phyloP scores from a whole-genome alignment of 768 basidiomycete species.

The Kockovaella imperatae region DNA sequence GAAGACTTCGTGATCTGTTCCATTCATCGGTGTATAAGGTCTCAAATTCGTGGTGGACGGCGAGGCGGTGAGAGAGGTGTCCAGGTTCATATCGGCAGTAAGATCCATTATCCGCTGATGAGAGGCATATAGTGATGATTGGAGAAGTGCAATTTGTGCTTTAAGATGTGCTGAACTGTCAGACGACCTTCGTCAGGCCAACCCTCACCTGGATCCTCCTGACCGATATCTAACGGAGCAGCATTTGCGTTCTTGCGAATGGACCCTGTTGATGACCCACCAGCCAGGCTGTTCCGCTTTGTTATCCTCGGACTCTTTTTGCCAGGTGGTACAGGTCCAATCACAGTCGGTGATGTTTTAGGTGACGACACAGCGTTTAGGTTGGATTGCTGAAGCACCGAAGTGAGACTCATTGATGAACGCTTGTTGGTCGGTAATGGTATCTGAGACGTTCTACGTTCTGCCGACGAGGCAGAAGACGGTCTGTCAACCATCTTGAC shows the following conservation, averaged over 20 bases:
- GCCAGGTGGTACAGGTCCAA: not conserved
- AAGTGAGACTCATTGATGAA: slow-evolving; percentile 3
- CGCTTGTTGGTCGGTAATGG: slow-evolving; percentile 15
- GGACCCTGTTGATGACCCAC: not conserved
- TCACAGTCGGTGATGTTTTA: not conserved
- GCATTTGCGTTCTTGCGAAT: too few species aligned
- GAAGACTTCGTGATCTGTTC: not conserved
- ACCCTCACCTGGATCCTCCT: slow-evolving; percentile 10
- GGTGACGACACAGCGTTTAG: not conserved
- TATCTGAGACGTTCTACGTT: slow-evolving; percentile 16
- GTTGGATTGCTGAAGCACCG: slow-evolving; percentile 3
- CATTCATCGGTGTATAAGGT: slow-evolving; percentile 2
- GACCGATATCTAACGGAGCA: slow-evolving; percentile 1
- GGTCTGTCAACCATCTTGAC: too few species aligned
- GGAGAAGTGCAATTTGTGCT: slow-evolving; percentile 12
- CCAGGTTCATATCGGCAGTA: not conserved
- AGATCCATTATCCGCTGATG: slow-evolving; percentile 14
- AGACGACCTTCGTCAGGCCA: not conserved
- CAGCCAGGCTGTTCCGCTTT: not conserved
- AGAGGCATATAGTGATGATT: slow-evolving; percentile 14
- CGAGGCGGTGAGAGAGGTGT: not conserved
- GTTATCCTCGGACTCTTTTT: not conserved
- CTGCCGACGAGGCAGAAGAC: too few species aligned
- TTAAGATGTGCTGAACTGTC: slow-evolving; percentile 13
- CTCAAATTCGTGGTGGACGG: not conserved